phyloP scores from a whole-genome alignment of 2,329 filamentous ascomycete species.

The Penicillium polonicum region DNA sequence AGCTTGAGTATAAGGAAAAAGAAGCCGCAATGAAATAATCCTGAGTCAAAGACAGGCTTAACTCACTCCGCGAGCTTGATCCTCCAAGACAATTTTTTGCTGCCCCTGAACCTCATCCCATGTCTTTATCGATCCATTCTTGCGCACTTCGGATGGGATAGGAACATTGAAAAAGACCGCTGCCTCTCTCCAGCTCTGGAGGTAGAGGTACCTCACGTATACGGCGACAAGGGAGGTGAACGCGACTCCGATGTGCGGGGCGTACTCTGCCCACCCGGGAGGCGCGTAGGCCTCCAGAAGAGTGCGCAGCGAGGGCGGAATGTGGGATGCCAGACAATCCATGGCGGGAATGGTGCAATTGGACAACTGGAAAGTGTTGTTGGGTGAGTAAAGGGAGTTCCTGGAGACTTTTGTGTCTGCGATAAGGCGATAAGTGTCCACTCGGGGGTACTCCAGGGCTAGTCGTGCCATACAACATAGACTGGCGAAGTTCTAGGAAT shows the following conservation, averaged over 20 bases:
- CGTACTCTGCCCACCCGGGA: constrained; percentile 19
- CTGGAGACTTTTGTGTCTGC: constrained; percentile 18
- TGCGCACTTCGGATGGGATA: constrained; percentile 36
- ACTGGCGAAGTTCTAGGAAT: not conserved
- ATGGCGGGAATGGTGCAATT: constrained; percentile 25
- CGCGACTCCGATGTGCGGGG: constrained; percentile 26
- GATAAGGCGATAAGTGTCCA: constrained; percentile 13
- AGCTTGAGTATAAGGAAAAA: constrained; percentile 10
- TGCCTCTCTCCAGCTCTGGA: constrained; percentile 31
- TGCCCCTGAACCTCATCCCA: constrained; percentile 39
- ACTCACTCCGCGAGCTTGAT: constrained; percentile 42
- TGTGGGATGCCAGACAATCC: constrained; percentile 23
- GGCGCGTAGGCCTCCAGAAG: constrained; percentile 19
- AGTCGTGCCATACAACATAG: not conserved
- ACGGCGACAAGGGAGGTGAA: constrained; percentile 31
- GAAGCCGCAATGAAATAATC: not conserved
- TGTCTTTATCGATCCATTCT: constrained; percentile 30
- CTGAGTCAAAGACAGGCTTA: not conserved
- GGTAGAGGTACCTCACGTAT: constrained; percentile 35
- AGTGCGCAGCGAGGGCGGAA: constrained; percentile 25
- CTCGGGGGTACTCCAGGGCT: not conserved
- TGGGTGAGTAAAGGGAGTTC: constrained; percentile 41
- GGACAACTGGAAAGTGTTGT: constrained; percentile 9
- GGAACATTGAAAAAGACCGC: constrained; percentile 41
- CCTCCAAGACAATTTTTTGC: constrained; percentile 37